phyloP scores from a whole-genome alignment of 73 alveolate species.

The Breviolum minutum region DNA sequence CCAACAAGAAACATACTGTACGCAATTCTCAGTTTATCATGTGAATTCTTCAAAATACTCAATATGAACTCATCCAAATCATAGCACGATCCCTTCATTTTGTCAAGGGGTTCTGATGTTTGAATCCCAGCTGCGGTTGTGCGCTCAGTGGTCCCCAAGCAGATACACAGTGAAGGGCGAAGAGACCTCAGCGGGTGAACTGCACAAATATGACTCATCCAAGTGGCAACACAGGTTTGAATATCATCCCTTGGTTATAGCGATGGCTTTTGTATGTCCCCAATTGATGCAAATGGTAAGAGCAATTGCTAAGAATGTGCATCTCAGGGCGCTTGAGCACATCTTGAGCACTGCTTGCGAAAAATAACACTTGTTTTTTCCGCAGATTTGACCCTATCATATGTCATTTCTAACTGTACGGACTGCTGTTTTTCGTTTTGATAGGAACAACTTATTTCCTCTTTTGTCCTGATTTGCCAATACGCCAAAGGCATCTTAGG shows the following conservation, averaged over 20 bases:
- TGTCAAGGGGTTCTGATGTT: background rate
- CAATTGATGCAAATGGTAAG: background rate
- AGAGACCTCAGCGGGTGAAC: background rate
- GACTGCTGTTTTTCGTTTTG: too few relatives aligned
- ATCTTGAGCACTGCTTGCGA: too few relatives aligned
- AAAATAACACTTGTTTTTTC: too few relatives aligned
- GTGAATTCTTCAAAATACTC: background rate
- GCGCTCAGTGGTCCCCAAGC: background rate
- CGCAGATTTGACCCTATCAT: too few relatives aligned
- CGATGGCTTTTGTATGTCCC: background rate
- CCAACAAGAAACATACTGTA: background rate
- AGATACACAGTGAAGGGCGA: constrained; percentile 12
- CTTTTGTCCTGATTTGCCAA: too few relatives aligned
- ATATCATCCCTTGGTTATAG: background rate
- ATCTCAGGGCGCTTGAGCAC: background rate
- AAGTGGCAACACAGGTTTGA: background rate
- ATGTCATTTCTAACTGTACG: too few relatives aligned
- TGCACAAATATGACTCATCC: too few relatives aligned
- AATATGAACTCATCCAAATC: background rate
- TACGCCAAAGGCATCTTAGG: too few relatives aligned
- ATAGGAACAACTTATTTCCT: too few relatives aligned
- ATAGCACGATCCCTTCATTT: background rate
- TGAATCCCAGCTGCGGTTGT: background rate
- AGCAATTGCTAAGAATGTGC: background rate
- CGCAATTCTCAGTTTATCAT: background rate